Conservation (phyloP, 2,329 filamentous ascomycete genomes). For the Tympanopsis confertula region DNA sequence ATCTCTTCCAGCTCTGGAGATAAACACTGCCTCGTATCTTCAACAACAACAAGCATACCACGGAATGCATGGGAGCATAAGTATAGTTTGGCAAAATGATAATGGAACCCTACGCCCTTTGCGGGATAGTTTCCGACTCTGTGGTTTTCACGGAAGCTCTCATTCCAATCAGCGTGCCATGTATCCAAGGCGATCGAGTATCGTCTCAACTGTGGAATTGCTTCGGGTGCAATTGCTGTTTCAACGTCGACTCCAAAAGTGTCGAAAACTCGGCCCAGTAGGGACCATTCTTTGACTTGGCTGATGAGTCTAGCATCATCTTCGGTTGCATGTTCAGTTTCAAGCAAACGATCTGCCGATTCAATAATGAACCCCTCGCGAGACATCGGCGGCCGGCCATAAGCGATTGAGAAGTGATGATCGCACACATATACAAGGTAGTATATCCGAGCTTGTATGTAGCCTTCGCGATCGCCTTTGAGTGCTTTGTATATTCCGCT, state of each 20-base stretch:
- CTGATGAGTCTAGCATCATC: conserved; percentile 5
- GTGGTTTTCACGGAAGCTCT: conserved; percentile 9
- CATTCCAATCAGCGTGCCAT: conserved; percentile 10
- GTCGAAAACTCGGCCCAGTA: conserved; percentile 1
- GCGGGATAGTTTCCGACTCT: conserved; percentile 18
- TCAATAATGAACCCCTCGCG: not conserved
- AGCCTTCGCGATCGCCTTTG: conserved; percentile 14
- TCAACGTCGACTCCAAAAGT: conserved; percentile 5
- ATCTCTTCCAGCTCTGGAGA: conserved; percentile 6
- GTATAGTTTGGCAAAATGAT: conserved; percentile 20
- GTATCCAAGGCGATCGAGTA: conserved; percentile 10
- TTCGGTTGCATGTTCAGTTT: conserved; percentile 1
- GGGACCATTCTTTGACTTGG: conserved; percentile 4
- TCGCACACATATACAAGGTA: conserved; percentile 25
- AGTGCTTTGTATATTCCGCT: conserved; percentile 20
- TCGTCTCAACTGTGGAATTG: conserved; percentile 8
- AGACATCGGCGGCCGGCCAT: not conserved
- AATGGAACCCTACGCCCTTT: conserved; percentile 17
- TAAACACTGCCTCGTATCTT: not conserved
- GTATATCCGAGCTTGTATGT: conserved; percentile 21
- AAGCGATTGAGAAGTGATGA: conserved; percentile 18
- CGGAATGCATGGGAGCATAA: conserved; percentile 17
- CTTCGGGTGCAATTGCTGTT: conserved; percentile 5
- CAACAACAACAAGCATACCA: conserved; percentile 6
- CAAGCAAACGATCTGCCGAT: not conserved